phyloP scores from a whole-genome alignment of 2,329 filamentous ascomycete genomes.

The Aspergillus texensis region DNA sequence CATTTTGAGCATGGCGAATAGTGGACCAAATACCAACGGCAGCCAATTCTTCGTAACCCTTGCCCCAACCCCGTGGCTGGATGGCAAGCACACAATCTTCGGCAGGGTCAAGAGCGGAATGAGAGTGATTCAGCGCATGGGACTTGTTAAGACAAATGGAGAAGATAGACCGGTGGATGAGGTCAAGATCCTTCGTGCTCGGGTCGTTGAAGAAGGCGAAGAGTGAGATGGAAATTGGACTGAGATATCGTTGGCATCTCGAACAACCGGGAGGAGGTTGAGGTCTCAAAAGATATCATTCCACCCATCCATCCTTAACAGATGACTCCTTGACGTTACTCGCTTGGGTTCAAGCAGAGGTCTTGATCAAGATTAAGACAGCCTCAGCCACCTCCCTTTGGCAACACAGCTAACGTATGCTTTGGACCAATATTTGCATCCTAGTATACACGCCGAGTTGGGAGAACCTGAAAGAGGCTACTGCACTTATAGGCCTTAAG shows the following conservation, averaged over 20 bases:
- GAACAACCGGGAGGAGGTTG: neutral
- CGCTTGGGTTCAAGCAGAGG: neutral
- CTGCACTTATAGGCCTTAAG: neutral
- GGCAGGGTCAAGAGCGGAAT: slow-evolving; percentile 85
- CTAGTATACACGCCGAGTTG: neutral
- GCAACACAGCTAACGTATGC: neutral
- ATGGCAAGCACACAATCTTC: slow-evolving; percentile 97
- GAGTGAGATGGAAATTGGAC: slow-evolving; percentile 32
- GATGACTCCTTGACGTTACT: neutral
- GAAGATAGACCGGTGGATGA: slow-evolving; percentile 83
- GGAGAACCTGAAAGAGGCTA: neutral
- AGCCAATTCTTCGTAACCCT: slow-evolving; percentile 96
- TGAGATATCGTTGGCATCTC: neutral
- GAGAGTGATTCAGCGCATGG: slow-evolving; percentile 82
- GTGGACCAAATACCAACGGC: slow-evolving; percentile 89
- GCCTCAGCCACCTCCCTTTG: neutral
- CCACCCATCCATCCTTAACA: neutral
- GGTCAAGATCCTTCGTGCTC: slow-evolving; percentile 75
- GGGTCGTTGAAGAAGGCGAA: slow-evolving; percentile 64
- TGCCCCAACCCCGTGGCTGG: slow-evolving; percentile 91
- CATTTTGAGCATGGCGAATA: slow-evolving; percentile 95
- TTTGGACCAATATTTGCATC: neutral
- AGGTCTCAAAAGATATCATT: neutral
- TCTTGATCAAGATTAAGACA: neutral
- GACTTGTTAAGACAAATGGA: slow-evolving; percentile 76